Percentiles rank a stretch among this genome's conserved stretches.
Evolutionary conservation across 495 filamentous ascomycete species (phyloP).

Genomic region (Penicillium steckii): DNA sequence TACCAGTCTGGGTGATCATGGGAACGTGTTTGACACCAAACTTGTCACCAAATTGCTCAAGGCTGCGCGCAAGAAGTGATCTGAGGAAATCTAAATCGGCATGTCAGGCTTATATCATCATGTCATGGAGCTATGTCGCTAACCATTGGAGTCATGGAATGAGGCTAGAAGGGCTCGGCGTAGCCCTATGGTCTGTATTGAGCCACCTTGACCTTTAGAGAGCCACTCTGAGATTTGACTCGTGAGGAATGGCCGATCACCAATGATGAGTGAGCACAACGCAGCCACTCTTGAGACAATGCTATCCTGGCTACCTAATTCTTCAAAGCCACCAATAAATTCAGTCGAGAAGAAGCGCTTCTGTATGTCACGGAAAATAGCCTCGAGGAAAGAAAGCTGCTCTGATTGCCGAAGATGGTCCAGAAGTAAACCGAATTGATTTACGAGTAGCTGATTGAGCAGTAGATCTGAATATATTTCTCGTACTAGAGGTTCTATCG

Average conservation of each 20-base stretch:
- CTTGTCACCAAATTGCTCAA: conserved; percentile 78
- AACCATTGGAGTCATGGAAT: conserved; percentile 54
- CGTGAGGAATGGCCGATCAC: conserved; percentile 35
- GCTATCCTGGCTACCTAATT: conserved; percentile 4
- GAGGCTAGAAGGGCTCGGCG: conserved; percentile 65
- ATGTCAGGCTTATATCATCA: conserved; percentile 16
- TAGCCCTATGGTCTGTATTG: conserved; percentile 63
- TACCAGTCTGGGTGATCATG: conserved; percentile 82
- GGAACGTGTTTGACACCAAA: conserved; percentile 84
- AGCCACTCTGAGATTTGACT: conserved; percentile 68
- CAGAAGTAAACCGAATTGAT: conserved; percentile 43
- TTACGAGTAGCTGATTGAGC: conserved; percentile 24
- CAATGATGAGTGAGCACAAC: conserved; percentile 36
- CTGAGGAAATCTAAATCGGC: conserved; percentile 46
- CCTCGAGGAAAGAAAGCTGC: conserved; percentile 56
- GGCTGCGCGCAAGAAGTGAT: conserved; percentile 60
- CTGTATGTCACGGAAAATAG: conserved; percentile 59
- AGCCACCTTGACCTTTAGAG: conserved; percentile 47
- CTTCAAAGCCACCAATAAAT: conserved; percentile 5
- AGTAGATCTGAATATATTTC: conserved; percentile 47
- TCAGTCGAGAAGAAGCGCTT: conserved; percentile 45
- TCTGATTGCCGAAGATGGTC: conserved; percentile 51
- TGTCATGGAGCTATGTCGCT: conserved; percentile 1
- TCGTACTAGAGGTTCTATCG: conserved; percentile 55
- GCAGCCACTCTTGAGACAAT: conserved; percentile 40